Conservation (phyloP, 768 basidiomycete species). For the Lentinula guzmanii region DNA sequence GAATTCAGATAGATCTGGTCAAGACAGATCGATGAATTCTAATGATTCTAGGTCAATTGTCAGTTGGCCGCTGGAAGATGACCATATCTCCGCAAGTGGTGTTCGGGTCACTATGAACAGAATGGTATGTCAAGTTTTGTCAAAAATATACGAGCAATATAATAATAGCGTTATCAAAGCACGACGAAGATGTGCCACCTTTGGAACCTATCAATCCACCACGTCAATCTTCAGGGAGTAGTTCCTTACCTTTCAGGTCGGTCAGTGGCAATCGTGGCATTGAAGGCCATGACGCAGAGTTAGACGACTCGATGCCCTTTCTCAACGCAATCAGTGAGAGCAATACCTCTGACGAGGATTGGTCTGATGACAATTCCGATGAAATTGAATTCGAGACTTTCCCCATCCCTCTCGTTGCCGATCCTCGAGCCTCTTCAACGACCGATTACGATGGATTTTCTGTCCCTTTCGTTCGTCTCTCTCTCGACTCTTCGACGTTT, state of each 20-base stretch:
- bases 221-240: neutral
- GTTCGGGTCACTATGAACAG: neutral
- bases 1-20: neutral
- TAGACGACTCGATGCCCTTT: slow-evolving; percentile 26
- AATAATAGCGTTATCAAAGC: neutral
- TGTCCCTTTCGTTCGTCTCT: too few relatives aligned
- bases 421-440: neutral
- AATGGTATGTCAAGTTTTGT: neutral
- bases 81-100: neutral
- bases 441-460: too few relatives aligned
- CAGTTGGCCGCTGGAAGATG: neutral
- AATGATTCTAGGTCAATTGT: neutral
- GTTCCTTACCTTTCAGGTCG: neutral
- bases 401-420: neutral
- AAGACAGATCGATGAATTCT: neutral
- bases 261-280: neutral
- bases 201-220: neutral
- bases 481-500: neutral
- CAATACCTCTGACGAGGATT: slow-evolving; percentile 11
- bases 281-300: slow-evolving; percentile 13
- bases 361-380: neutral
- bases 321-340: slow-evolving; percentile 31
- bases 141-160: neutral
- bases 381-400: neutral
- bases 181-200: neutral